These are phyloP conservation scores for Fusarium sp. DNA, from an alignment of 2,329 filamentous ascomycete species.

Conservation along the genomic window DNA sequence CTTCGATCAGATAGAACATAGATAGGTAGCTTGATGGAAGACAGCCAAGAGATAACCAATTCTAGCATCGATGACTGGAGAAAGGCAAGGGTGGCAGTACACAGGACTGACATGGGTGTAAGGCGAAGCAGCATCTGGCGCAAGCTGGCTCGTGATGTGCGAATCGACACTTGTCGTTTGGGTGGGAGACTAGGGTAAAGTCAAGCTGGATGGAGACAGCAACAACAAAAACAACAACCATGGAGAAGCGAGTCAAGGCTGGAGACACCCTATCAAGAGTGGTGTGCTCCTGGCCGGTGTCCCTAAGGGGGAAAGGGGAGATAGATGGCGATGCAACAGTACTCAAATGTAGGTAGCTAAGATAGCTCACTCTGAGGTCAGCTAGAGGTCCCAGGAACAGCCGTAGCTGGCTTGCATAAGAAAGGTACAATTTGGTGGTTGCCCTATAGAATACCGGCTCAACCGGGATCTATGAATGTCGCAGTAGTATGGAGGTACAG, in stretches of 20 bases:
- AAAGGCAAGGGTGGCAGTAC: slow-evolving; percentile 24
- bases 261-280: slow-evolving; percentile 19
- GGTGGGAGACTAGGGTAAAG: slow-evolving; percentile 25
- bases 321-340: slow-evolving; percentile 25
- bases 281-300: slow-evolving; percentile 40
- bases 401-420: slow-evolving; percentile 36
- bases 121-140: slow-evolving; percentile 43
- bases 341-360: slow-evolving; percentile 20
- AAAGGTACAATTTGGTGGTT: slow-evolving; percentile 21
- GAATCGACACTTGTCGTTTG: slow-evolving; percentile 35
- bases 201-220: slow-evolving; percentile 18
- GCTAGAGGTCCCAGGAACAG: slow-evolving; percentile 29
- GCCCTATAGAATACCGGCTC: slow-evolving; percentile 26
- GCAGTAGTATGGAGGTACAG: slow-evolving; percentile 20
- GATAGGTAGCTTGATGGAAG: slow-evolving; percentile 20
- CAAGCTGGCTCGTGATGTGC: slow-evolving; percentile 42
- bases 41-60: slow-evolving; percentile 20
- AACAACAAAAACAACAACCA: neutral
- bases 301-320: slow-evolving; percentile 37
- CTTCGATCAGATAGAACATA: slow-evolving; percentile 29
- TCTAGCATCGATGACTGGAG: slow-evolving; percentile 24
- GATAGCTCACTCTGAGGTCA: slow-evolving; percentile 13
- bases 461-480: slow-evolving; percentile 17
- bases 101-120: slow-evolving; percentile 20
- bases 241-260: slow-evolving; percentile 31